Conservation (phyloP, 2,329 filamentous ascomycete species). For the Xylaria sp. region DNA sequence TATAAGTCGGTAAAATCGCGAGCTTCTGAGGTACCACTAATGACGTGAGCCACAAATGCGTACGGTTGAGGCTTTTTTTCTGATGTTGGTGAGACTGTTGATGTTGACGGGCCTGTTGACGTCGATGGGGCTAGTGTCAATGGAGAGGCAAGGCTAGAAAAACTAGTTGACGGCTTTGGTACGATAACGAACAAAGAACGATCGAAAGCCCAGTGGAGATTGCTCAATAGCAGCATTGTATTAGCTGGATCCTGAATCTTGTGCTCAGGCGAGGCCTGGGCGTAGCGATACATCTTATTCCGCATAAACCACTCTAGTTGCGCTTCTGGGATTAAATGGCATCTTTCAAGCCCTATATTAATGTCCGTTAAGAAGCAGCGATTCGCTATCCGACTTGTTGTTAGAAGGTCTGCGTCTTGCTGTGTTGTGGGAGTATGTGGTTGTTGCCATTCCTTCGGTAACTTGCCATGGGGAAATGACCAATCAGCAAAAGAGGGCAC, state of each 20-base stretch:
- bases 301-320: conserved; percentile 2
- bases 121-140: not conserved
- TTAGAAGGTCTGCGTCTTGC: not conserved
- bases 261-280: not conserved
- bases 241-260: conserved; percentile 6
- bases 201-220: conserved; percentile 9
- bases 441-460: conserved; percentile 6
- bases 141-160: not conserved
- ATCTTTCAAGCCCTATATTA: conserved; percentile 7
- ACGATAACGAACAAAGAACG: conserved; percentile 4
- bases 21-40: conserved; percentile 8
- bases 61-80: not conserved
- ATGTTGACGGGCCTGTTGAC: too few relatives aligned
- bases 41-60: conserved; percentile 4
- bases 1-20: conserved; percentile 14
- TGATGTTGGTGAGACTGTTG: too few relatives aligned
- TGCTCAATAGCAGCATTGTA: not conserved
- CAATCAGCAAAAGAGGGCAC: conserved; percentile 18
- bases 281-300: conserved; percentile 9
- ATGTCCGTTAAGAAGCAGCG: conserved; percentile 16
- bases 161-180: conserved; percentile 9
- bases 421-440: not conserved
- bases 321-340: conserved; percentile 2
- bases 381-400: not conserved
- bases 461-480: conserved; percentile 18